A percentile compares a stretch with the other conserved stretches of the same genome.
Evolutionary conservation across 2,329 filamentous ascomycete species (phyloP).

Genomic region (Fusarium redolens): DNA sequence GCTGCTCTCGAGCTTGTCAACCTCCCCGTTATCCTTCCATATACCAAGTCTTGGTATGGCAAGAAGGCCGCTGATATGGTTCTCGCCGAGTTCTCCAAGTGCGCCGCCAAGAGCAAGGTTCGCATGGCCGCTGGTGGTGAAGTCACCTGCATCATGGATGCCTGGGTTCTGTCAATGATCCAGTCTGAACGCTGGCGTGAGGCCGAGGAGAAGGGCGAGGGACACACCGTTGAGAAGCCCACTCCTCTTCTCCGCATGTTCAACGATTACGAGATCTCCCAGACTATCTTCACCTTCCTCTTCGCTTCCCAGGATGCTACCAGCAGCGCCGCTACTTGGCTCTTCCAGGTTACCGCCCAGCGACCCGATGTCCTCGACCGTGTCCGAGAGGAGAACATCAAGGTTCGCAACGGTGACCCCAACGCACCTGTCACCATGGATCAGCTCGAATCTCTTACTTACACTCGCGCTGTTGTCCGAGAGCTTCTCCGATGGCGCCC

Average conservation of each 20-base stretch:
- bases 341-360: constrained; percentile 94
- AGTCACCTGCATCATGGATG: constrained; percentile 93
- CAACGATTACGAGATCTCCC: constrained; percentile 88
- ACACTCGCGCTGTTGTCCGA: constrained; percentile 91
- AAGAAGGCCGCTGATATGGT: constrained; percentile 97
- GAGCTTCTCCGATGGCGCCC: constrained; percentile 94
- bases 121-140: constrained; percentile 90
- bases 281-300: constrained; percentile 95
- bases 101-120: constrained; percentile 91
- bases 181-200: constrained; percentile 85
- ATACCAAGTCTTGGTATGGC: constrained; percentile 95
- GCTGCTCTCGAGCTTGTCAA: constrained; percentile 97
- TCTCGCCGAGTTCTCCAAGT: constrained; percentile 87
- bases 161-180: constrained; percentile 90
- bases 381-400: constrained; percentile 90
- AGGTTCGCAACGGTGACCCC: constrained; percentile 78
- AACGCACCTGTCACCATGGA: constrained; percentile 81
- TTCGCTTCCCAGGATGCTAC: constrained; percentile 98
- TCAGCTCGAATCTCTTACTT: constrained; percentile 86
- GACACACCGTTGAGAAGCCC: constrained; percentile 82
- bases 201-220: constrained; percentile 78
- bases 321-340: constrained; percentile 91
- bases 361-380: constrained; percentile 92
- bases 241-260: constrained; percentile 85
- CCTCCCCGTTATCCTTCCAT: constrained; percentile 96